Base-by-base conservation (phyloP, 2,329 filamentous ascomycete genomes). In the Exophiala sideris region DNA sequence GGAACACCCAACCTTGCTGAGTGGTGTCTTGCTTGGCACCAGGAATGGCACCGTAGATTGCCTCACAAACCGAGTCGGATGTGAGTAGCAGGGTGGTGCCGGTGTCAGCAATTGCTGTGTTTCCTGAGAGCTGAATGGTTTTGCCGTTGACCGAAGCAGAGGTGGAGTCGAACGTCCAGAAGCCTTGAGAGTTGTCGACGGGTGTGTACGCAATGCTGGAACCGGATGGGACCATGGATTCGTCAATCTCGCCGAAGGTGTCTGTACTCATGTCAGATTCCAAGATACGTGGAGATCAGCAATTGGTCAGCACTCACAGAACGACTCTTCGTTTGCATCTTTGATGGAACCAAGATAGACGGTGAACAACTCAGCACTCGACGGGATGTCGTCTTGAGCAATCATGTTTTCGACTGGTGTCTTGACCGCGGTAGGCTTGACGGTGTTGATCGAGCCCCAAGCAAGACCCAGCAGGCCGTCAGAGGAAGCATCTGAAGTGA, bases 331-430 rank as follows among this genome's bases (percentile, higher is more conserved):
- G 53, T 73, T 63, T 34, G 67, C 64, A 62, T 84, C 80, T 42
- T 78, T 73, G 70, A 76, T 73, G 62, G 78, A 77, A 59, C 83
- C 83, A 41, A 88, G 76, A 53, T 83, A 83, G 18, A 77, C 81
- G 0, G 84, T 87, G 70, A 88, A 88, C 6, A 88, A 74, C 64
- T 82, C 75, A 1, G 76, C 66, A 0, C 72, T 71, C 44, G 75
- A 70, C 3, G 79, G 75, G 52, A 85, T 82, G 54, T 81, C 77
- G 1, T 73, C 54, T 62, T 84, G 76, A 56, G 66, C 72, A 56
- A 87, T 85, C 82, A 88, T 84, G 71, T 86, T 88, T 63, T 86
- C 83, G 10, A 88, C 79, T 0, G 84, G 84, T 0, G 86, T 88
- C 12, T 72, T 70, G 53, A 84, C 81, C 0, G 77, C 72, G 5